Evolutionary conservation across 2,329 filamentous ascomycete genomes (phyloP).

Genomic region (Fusarium redolens): DNA sequence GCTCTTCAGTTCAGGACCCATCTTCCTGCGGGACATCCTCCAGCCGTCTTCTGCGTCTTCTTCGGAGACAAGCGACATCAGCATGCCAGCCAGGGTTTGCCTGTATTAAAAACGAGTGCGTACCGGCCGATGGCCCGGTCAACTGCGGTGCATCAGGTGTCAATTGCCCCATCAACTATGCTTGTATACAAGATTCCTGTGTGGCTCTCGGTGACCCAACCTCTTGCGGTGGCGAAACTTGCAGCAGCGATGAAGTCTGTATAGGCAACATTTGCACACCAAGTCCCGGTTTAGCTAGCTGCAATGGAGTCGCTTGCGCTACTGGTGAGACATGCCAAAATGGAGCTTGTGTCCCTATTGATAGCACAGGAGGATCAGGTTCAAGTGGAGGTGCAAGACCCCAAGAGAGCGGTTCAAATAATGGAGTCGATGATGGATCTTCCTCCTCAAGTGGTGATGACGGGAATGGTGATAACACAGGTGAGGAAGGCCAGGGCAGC

Average conservation of each 20-base stretch:
- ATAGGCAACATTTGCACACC: constrained; percentile 26
- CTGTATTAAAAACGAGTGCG: constrained; percentile 26
- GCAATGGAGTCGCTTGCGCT: constrained; percentile 1
- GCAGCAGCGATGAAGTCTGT: constrained; percentile 19
- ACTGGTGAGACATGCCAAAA: constrained; percentile 18
- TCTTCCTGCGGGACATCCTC: constrained; percentile 3
- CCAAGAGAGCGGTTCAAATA: not conserved
- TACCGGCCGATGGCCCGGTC: not conserved
- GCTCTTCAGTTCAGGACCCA: constrained; percentile 8
- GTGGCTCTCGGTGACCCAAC: constrained; percentile 15
- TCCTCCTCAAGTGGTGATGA: not conserved
- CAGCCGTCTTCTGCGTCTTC: not conserved
- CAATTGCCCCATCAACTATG: constrained; percentile 20
- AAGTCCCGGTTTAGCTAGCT: not conserved
- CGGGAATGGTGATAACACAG: not conserved
- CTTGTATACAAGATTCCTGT: constrained; percentile 28
- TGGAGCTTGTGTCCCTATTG: constrained; percentile 4
- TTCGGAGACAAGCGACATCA: constrained; percentile 14
- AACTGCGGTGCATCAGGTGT: constrained; percentile 12
- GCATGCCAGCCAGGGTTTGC: constrained; percentile 9
- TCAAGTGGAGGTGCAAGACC: not conserved
- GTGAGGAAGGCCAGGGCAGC: not conserved
- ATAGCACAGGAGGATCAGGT: not conserved
- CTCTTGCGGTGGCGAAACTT: constrained; percentile 6
- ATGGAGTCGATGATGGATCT: not conserved